Evolutionary conservation across 2,329 filamentous ascomycete species (phyloP).

Genomic region (Phyllosticta citribraziliensis): DNA sequence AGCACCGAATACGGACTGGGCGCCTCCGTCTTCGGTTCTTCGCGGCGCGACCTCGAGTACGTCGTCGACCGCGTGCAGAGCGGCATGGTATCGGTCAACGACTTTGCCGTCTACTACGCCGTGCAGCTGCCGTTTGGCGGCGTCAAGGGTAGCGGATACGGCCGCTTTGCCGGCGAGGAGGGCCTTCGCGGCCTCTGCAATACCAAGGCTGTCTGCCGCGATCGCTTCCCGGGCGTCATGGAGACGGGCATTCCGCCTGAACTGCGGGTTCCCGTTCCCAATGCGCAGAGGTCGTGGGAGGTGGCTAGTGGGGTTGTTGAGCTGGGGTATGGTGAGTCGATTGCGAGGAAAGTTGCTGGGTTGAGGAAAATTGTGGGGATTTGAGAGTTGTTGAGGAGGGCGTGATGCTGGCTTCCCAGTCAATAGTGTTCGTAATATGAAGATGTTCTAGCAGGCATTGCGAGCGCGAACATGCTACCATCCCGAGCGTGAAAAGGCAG

Average conservation of each 20-base stretch:
- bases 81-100: slow-evolving; percentile 91
- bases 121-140: slow-evolving; percentile 93
- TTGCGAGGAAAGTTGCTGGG: slow-evolving; percentile 29
- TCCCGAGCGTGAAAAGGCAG: no score
- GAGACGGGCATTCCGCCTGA: slow-evolving; percentile 71
- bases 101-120: slow-evolving; percentile 89
- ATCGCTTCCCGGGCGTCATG: slow-evolving; percentile 49
- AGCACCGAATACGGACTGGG: slow-evolving; percentile 78
- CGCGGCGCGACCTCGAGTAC: slow-evolving; percentile 50
- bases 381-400: neutral
- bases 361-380: slow-evolving; percentile 23
- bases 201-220: slow-evolving; percentile 73
- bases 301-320: slow-evolving; percentile 38
- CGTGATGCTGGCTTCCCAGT: no score
- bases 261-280: slow-evolving; percentile 67
- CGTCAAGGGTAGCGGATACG: slow-evolving; percentile 78
- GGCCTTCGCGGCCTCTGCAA: slow-evolving; percentile 80
- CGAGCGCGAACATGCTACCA: no score
- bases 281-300: slow-evolving; percentile 26
- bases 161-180: slow-evolving; percentile 84
- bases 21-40: slow-evolving; percentile 70
- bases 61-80: slow-evolving; percentile 62
- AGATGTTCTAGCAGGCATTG: no score
- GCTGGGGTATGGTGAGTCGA: slow-evolving; percentile 37
- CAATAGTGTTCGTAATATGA: no score